Evolutionary conservation across 2,329 filamentous ascomycete species (phyloP), one percentile per base, ranked within the genome.

Genomic region (Aspergillus sp.): DNA sequence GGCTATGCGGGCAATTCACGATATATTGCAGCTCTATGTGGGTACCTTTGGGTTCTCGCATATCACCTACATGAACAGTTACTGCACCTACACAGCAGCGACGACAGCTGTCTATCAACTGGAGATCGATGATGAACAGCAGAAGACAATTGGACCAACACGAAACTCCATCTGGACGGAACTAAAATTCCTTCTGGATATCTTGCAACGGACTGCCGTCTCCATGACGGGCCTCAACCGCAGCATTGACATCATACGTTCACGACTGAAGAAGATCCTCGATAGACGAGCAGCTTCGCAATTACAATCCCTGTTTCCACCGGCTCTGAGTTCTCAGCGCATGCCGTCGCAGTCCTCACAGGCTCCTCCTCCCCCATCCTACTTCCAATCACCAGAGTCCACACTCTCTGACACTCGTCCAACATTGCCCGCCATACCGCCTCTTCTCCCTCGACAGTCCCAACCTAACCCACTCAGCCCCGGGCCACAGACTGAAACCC

Each of bases 81-180:
- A 60, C 47, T 53, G 52, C 39, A 56, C 54, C 7, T 60, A 60
- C 47, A 60, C 56, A 38, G 58, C 58, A 3, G 57, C 58, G n/a
- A 60, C 58, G 7, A 56, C 59, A n/a, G 56, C 57, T 7, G 52
- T 61, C 7, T 51, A 58, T 9, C 49, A 58, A 6, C 57, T 61
- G 33, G 57, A 61, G 43, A 56, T 55, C 25, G 50, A 49, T 4
- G 48, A 52, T 2, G 25, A 23, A 35, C 30, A 35, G 35, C 30
- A 19, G 9, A 37, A 30, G 13, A 23, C 38, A 20, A 35, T 38
- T 35, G 17, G 45, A 5, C 43, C 41, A 27, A n/a, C 20, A 17
- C 33, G 33, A 13, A 35, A 35, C n/a, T 35, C 33, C 22, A 48
- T 47, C 12, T 53, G 50, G 17, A 49, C 48, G 22, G 50, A 58